Base-by-base conservation (phyloP, 495 filamentous ascomycete genomes). In the Cercophora samala region DNA sequence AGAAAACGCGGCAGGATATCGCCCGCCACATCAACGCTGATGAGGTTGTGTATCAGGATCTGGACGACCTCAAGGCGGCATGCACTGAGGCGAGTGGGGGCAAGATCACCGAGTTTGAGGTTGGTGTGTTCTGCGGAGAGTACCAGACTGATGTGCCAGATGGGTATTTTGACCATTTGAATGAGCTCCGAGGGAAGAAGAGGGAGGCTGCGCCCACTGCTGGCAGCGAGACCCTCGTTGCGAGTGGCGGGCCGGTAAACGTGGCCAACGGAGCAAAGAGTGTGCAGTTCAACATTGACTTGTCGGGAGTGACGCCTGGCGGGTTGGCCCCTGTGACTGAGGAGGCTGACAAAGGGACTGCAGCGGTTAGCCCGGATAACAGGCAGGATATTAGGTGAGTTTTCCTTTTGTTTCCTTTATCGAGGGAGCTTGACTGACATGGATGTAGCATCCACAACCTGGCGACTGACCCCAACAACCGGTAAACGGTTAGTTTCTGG, bases 71-170 rank as follows among this genome's bases (percentile, higher is more conserved):
- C 11, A 90, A 91, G 75, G 88, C 85, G 46, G 88, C 93, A 4
- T 97, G 93, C 73, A 85, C 88, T 0, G 89, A 92, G 71, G 85
- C 90, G 3, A 82, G 84, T 5, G 82, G 86, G 53, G 76, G 76
- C 18, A 74, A 77, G 46, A 78, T 87, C 37, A 82, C 78, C 37
- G 77, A 86, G 29, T 97, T 98, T 67, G 96, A 98, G 76, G 89
- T 96, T n/a, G 94, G 95, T 67, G 93, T 98, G 18, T 98, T 99
- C 83, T 96, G 91, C 69, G 95, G 96, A 23, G 86, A 86, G 72
- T 97, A 98, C 77, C 81, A 92, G 59, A 99, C 95, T 1, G 89
- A 88, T 0, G 91, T 98, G 4, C 83, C 87, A 1, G 82, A 88
- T n/a, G 88, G 84, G 25, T 97, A 98, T 79, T 96, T 99, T 72